These are phyloP conservation scores for Rosa multiflora DNA, from an alignment of 306 rosid genomes.

Conservation along the genomic window DNA sequence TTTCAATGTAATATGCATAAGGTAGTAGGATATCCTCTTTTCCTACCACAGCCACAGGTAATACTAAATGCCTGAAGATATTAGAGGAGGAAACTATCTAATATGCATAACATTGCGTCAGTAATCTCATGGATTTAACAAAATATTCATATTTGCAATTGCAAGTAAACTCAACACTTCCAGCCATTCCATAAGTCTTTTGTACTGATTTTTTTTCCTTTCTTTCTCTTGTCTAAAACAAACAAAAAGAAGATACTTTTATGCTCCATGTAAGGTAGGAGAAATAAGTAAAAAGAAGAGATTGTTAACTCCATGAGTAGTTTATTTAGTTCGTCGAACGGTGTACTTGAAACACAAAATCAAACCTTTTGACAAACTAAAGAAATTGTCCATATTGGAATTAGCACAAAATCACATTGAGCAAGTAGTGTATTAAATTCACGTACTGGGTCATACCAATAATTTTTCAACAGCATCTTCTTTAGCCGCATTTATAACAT, in stretches of 20 bases:
- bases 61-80: background rate
- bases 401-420: background rate
- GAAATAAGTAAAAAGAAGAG: background rate
- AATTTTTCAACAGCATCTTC: constrained; percentile 84
- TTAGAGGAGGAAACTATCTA: background rate
- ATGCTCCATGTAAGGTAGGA: background rate
- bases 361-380: background rate
- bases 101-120: background rate
- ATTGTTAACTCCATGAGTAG: background rate
- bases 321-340: background rate
- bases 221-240: background rate
- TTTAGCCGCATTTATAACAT: constrained; percentile 65
- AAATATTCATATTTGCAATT: background rate
- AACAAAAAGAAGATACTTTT: background rate
- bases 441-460: constrained; percentile 37
- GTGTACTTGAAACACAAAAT: background rate
- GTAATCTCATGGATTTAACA: background rate
- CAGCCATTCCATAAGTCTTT: background rate
- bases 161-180: background rate
- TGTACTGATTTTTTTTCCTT: background rate
- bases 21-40: background rate
- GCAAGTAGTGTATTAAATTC: background rate
- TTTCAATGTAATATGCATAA: background rate
- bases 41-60: background rate
- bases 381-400: background rate